Base-by-base conservation (phyloP, 306 rosid species). In the Parietaria judaica region DNA sequence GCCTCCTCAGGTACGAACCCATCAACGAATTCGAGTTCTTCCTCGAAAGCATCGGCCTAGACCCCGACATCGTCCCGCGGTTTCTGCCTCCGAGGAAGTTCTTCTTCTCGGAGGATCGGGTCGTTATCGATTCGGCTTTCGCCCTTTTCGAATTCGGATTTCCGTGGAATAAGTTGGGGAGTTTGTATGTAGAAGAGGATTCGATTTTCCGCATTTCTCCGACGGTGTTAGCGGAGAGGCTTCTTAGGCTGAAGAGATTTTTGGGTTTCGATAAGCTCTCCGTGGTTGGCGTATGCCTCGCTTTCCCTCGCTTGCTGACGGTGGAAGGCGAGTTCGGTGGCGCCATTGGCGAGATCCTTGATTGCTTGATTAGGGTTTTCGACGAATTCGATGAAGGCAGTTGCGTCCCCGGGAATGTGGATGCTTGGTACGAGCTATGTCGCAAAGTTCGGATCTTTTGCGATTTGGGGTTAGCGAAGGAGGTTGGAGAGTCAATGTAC, bases 1-100 rank as follows among this genome's bases (percentile, higher is more conserved):
- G 48, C 76, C 61, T 82, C 65, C 78, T 90, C 61, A 80, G 94
- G 82, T 86, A 90, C 74, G 71, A 90, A 61, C 95, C 95, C 53
- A 76, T 86, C 39, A 86, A 90, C n/a, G 94, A 90, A 64, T 86
- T 84, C 52, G 90, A 90, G 67, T 83, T 90, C 65, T 90, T 90
- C 72, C 84, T 86, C 54, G 97, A 90, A 53, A 86, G 94, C 70
- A 90, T 90, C 13, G 95, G 97, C 43, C 71, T 90, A 7, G 69
- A 58, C 8, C 75, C 74, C 52, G 36, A 57, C 4, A 72, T 78
- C 3, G 65, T 84, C 65, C 43, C 48, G 35, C 23, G 58, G 31
- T 53, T 78, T 37, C 56, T 86, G 65, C 95, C 90, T 6, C 53
- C 63, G 4, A 65, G 80, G 31, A 89, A 84, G 74, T 86, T 84